Evolutionary conservation across 257 asterid genomes (phyloP).

Genomic region (Solanum lignicaule): DNA sequence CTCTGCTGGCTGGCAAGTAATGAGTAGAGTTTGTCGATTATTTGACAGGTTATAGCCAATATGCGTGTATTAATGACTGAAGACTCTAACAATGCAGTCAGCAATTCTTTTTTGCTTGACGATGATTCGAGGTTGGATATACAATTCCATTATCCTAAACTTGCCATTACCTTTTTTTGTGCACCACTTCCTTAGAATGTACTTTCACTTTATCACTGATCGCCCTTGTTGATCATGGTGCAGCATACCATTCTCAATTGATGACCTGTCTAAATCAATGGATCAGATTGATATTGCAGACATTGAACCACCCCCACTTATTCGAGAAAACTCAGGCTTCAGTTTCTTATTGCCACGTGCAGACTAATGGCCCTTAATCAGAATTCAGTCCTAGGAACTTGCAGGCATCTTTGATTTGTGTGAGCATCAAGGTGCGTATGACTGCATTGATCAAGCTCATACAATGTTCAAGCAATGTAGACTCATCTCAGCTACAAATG

Average conservation of each 20-base stretch:
- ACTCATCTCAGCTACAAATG: neutral
- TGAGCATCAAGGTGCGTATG: neutral
- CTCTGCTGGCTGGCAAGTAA: neutral
- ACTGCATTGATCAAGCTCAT: neutral
- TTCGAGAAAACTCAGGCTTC: conserved; percentile 95
- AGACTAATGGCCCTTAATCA: conserved; percentile 20
- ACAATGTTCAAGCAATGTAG: neutral
- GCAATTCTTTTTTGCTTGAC: conserved; percentile 95
- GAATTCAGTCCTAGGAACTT: neutral
- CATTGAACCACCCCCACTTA: conserved; percentile 97
- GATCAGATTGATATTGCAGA: conserved; percentile 75
- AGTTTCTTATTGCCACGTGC: conserved; percentile 82
- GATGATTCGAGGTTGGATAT: conserved; percentile 86
- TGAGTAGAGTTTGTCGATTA: neutral
- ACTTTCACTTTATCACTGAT: neutral
- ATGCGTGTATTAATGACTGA: conserved; percentile 93
- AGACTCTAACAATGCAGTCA: conserved; percentile 94
- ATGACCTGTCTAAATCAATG: conserved; percentile 93
- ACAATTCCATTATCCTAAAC: neutral
- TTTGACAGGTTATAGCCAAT: conserved; percentile 68
- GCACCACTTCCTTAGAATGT: neutral
- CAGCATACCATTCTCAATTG: conserved; percentile 99
- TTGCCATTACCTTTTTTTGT: neutral
- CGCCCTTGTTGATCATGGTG: conserved; percentile 9
- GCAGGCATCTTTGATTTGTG: neutral